Conservation (phyloP, 352 stramenopile species). For the Thalassiosira hispida region DNA sequence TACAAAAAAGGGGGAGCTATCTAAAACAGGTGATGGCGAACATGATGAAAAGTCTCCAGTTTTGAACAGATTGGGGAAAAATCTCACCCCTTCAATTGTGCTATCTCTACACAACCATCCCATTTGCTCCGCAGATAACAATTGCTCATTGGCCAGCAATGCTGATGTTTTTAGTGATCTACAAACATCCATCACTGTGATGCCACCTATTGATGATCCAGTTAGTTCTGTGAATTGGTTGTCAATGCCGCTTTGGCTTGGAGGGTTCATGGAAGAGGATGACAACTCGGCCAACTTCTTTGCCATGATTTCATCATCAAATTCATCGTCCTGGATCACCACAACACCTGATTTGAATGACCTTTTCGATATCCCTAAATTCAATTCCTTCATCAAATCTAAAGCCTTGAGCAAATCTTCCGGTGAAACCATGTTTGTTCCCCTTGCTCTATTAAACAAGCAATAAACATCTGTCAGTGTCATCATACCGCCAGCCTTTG, state of each 20-base stretch:
- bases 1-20: conserved; percentile 7
- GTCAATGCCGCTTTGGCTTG: conserved; percentile 83
- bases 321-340: conserved; percentile 90
- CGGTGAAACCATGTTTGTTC: conserved; percentile 96
- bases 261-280: conserved; percentile 78
- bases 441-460: conserved; percentile 97
- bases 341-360: conserved; percentile 93
- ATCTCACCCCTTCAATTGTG: conserved; percentile 93
- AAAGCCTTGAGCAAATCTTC: conserved; percentile 95
- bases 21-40: conserved; percentile 2
- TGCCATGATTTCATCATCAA: conserved; percentile 64
- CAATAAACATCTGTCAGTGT: conserved; percentile 99
- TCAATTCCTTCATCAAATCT: conserved; percentile 61
- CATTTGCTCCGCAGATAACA: conserved; percentile 92
- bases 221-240: conserved; percentile 53
- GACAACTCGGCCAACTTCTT: conserved; percentile 62
- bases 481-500: conserved; percentile 93
- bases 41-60: conserved; percentile 68
- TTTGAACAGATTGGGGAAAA: conserved; percentile 92
- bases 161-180: conserved; percentile 92
- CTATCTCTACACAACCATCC: conserved; percentile 94
- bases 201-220: conserved; percentile 46
- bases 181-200: conserved; percentile 91
- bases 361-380: conserved; percentile 91
- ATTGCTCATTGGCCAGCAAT: conserved; percentile 94